Evolutionary conservation across 1,284 basidiomycete species (phyloP).

Genomic region (Dichomitus squalens): DNA sequence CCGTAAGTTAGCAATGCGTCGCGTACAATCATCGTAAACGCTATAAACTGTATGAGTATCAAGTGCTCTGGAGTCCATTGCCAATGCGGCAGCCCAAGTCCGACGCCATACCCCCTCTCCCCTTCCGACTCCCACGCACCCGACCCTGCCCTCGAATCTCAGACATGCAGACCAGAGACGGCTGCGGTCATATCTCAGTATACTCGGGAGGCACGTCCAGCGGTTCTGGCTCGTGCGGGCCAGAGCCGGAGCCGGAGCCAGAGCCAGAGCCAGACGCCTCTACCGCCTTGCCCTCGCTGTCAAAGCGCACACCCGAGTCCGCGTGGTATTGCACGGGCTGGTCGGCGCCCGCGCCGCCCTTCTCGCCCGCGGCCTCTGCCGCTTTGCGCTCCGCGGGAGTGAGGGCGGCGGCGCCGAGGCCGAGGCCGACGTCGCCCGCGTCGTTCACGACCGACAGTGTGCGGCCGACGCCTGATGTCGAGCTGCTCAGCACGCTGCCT

Average conservation of each 20-base stretch:
- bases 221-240: not conserved
- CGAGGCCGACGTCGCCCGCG: not conserved
- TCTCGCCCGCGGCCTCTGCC: slow-evolving; percentile 11
- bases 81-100: not conserved
- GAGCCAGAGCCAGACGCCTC: slow-evolving; percentile 1
- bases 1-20: no score
- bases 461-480: slow-evolving; percentile 4
- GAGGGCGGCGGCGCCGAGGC: not conserved
- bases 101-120: not conserved
- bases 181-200: slow-evolving; percentile 22
- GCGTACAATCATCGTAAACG: not conserved
- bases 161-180: not conserved
- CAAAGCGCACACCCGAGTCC: slow-evolving; percentile 30
- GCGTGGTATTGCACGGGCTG: slow-evolving; percentile 19
- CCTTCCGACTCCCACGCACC: not conserved
- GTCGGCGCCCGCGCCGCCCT: not conserved
- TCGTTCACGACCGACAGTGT: slow-evolving; percentile 23
- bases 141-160: not conserved
- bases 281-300: slow-evolving; percentile 17
- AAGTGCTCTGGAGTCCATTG: not conserved
- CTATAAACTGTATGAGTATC: no score
- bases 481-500: not conserved
- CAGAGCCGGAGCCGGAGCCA: not conserved
- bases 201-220: slow-evolving; percentile 27
- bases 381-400: slow-evolving; percentile 25